Percentiles rank a stretch among this genome's conserved stretches.
These are phyloP conservation scores for Melampsora larici-populina DNA, from an alignment of 1,284 basidiomycete genomes.

Conservation along the genomic window DNA sequence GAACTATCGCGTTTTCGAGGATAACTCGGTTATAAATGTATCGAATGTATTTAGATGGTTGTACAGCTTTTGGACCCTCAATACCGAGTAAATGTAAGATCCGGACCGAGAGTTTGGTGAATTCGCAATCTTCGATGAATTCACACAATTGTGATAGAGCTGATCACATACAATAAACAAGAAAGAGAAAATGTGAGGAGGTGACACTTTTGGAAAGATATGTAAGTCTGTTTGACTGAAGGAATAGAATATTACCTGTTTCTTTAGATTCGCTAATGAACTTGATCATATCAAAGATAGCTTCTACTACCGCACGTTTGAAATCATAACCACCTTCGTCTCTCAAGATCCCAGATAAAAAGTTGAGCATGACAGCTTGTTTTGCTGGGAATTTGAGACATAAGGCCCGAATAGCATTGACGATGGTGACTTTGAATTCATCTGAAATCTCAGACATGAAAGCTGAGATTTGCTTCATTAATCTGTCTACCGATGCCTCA, in stretches of 20 bases:
- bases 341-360: conserved; percentile 86
- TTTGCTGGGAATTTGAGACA: conserved; percentile 98
- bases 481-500: conserved; percentile 94
- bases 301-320: conserved; percentile 97
- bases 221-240: neutral
- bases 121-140: conserved; percentile 99
- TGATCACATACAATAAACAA: conserved; percentile 49
- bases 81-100: conserved; percentile 91
- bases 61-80: conserved; percentile 89
- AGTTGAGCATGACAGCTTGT: conserved; percentile 89
- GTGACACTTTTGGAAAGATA: neutral
- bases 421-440: conserved; percentile 99
- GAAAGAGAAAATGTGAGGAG: conserved; percentile 3
- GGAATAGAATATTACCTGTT: conserved; percentile 55
- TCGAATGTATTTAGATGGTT: conserved; percentile 97
- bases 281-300: conserved; percentile 99
- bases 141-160: conserved; percentile 98
- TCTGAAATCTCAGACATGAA: conserved; percentile 99
- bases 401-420: conserved; percentile 94
- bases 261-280: conserved; percentile 94
- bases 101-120: conserved; percentile 96
- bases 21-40: conserved; percentile 99
- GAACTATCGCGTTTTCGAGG: conserved; percentile 94
- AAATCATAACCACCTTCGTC: conserved; percentile 99
- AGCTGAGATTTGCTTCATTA: conserved; percentile 98